Evolutionary conservation across 345 rosid genomes (phyloP).

Genomic region (Capsella bursapastoris): DNA sequence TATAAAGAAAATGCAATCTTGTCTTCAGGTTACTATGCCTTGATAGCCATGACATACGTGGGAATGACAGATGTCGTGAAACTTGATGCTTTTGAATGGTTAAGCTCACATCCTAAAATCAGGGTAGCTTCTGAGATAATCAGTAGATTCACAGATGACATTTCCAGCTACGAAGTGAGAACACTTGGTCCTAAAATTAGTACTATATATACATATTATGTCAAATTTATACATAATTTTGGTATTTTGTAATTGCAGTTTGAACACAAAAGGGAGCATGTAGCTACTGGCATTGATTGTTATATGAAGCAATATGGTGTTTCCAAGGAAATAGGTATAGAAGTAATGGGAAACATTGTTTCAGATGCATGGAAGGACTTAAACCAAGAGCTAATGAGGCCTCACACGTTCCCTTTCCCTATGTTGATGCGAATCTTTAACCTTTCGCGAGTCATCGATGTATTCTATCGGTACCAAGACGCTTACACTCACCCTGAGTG

Average conservation of each 20-base stretch:
- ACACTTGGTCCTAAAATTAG: neutral
- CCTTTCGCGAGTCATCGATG: slow-evolving; percentile 29
- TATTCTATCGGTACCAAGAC: slow-evolving; percentile 36
- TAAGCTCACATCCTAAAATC: slow-evolving; percentile 34
- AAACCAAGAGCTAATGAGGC: slow-evolving; percentile 39
- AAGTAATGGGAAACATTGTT: neutral
- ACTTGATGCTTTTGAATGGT: slow-evolving; percentile 32
- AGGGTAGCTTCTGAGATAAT: slow-evolving; percentile 29
- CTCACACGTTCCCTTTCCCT: slow-evolving; percentile 8
- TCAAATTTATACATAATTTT: neutral
- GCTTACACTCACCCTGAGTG: slow-evolving; percentile 22
- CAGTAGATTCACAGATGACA: slow-evolving; percentile 21
- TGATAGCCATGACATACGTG: slow-evolving; percentile 4
- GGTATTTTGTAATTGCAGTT: neutral
- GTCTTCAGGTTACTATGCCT: neutral
- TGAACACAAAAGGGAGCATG: slow-evolving; percentile 35
- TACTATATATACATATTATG: neutral
- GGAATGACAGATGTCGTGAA: slow-evolving; percentile 33
- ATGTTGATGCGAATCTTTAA: slow-evolving; percentile 26
- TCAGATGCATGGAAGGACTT: slow-evolving; percentile 39
- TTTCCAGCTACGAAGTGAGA: slow-evolving; percentile 30
- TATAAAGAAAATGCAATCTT: slow-evolving; percentile 17
- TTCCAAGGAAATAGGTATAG: slow-evolving; percentile 21
- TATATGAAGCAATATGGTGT: slow-evolving; percentile 38
- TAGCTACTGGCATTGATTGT: slow-evolving; percentile 35